Conservation (phyloP, 352 stramenopile species). For the Pythium guiyangense region DNA sequence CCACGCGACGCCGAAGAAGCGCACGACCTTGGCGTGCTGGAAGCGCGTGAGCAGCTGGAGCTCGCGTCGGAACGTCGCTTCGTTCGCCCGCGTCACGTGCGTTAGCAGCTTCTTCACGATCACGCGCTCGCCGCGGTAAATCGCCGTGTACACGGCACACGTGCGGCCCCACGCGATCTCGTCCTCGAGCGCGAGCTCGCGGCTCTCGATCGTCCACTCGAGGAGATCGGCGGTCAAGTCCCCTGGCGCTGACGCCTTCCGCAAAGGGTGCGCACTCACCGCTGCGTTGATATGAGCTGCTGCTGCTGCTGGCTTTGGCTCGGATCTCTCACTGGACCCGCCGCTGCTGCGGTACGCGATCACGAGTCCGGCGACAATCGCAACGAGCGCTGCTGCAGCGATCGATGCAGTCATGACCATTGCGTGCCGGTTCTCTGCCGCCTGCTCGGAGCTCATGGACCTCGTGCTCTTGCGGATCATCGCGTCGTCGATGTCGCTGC, state of each 20-base stretch:
- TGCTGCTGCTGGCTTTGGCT: not conserved
- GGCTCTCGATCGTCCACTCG: conserved; percentile 3
- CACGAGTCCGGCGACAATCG: conserved; percentile 1
- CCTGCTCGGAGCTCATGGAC: not conserved
- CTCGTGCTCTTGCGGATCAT: not conserved
- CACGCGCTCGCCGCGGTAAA: conserved; percentile 9
- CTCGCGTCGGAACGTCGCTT: conserved; percentile 15
- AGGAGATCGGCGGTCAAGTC: conserved; percentile 1
- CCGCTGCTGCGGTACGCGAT: conserved; percentile 2
- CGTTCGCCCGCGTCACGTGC: not conserved
- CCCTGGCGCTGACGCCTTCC: not conserved
- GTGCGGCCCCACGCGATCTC: conserved; percentile 13
- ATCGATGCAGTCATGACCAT: conserved; percentile 7
- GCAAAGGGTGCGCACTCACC: not conserved
- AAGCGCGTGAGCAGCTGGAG: conserved; percentile 16
- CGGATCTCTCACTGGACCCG: not conserved
- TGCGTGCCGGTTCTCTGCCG: conserved; percentile 6
- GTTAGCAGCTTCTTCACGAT: conserved; percentile 11
- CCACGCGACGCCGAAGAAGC: conserved; percentile 19
- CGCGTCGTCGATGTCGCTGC: not conserved
- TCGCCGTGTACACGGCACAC: conserved; percentile 11
- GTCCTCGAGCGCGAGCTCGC: conserved; percentile 7
- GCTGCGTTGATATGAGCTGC: not conserved
- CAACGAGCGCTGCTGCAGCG: not conserved
- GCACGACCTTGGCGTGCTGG: conserved; percentile 19